Base-by-base conservation (phyloP, 2,329 filamentous ascomycete species). In the Pestalotiopsis sp. region DNA sequence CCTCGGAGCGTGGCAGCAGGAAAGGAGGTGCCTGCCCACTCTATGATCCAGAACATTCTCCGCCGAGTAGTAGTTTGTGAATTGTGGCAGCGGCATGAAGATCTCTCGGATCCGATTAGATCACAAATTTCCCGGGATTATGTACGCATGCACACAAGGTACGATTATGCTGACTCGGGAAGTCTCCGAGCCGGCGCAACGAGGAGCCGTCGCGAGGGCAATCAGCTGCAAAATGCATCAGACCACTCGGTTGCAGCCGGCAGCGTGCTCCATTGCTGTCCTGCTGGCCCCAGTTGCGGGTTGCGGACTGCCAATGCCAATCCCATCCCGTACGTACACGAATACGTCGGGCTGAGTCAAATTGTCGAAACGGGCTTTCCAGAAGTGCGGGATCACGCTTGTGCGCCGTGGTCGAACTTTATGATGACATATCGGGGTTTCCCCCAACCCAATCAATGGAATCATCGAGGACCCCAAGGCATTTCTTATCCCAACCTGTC, bases 371-470 rank as follows among this genome's bases (percentile, higher is more conserved):
- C 59, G 59, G 59, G 31, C 59, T 62, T 39, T 62, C n/a, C 27
- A 62, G 25, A 20, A 39, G 59, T 62, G 59, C 59, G 27, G 59
- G 59, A 62, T 62, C 17, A 36, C 59, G 59, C 59, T 62, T 13
- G 25, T 62, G n/a, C 23, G 59, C 59, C 13, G 25, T 62, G 25
- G 59, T 62, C 27, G 36, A 62, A 62, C 25, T 62, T 62, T 41
- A 62, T 62, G 59, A 62, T 62, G 59, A 62, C 59, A 62, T 62
- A 62, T 62, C 59, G 4, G 59, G 38, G n/a, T n/a, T 20, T 36
- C 59, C 59, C n/a, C 27, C 59, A 36, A 9, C 45, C 17, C 7
- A 49, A 52, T n/a, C 7, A 49, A 52, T 20, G 17, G 45, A 20
- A 17, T n/a, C 45, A 52, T 9, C 17, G 17, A 52, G 45, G 3